phyloP scores from a whole-genome alignment of 441 rosid species.

The Populus hybrid region DNA sequence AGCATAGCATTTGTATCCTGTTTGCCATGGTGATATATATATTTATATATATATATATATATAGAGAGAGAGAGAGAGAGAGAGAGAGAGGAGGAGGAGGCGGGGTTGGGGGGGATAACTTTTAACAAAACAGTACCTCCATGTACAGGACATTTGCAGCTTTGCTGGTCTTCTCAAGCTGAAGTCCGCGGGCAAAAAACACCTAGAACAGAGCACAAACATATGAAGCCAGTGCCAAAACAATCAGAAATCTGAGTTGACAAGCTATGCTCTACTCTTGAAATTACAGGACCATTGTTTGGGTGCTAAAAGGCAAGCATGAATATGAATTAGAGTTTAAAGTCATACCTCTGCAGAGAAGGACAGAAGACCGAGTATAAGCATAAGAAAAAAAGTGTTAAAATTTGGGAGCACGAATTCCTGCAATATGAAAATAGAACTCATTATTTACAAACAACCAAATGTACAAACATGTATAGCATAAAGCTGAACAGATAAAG shows the following conservation, averaged over 20 bases:
- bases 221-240: slow-evolving; percentile 9
- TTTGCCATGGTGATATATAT: not conserved
- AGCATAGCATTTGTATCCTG: not conserved
- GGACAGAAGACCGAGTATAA: slow-evolving; percentile 57
- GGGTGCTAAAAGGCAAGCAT: slow-evolving; percentile 14
- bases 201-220: slow-evolving; percentile 40
- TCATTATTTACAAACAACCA: slow-evolving; percentile 4
- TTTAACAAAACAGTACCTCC: slow-evolving; percentile 41
- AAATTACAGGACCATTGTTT: slow-evolving; percentile 4
- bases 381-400: slow-evolving; percentile 50
- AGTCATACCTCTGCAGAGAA: slow-evolving; percentile 70
- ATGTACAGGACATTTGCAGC: slow-evolving; percentile 63
- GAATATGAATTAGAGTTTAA: not conserved
- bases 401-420: slow-evolving; percentile 64
- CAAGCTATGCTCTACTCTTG: not conserved
- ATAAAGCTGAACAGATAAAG: not conserved
- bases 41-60: not conserved
- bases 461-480: not conserved
- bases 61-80: not conserved
- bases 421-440: slow-evolving; percentile 37
- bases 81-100: not conserved
- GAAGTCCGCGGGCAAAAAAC: slow-evolving; percentile 76
- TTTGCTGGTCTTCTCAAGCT: slow-evolving; percentile 85
- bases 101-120: too few species aligned
- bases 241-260: not conserved